Percentiles rank a stretch among this genome's conserved stretches.
Evolutionary conservation across 768 basidiomycete species (phyloP).

Genomic region (Naganishia vishniacii): DNA sequence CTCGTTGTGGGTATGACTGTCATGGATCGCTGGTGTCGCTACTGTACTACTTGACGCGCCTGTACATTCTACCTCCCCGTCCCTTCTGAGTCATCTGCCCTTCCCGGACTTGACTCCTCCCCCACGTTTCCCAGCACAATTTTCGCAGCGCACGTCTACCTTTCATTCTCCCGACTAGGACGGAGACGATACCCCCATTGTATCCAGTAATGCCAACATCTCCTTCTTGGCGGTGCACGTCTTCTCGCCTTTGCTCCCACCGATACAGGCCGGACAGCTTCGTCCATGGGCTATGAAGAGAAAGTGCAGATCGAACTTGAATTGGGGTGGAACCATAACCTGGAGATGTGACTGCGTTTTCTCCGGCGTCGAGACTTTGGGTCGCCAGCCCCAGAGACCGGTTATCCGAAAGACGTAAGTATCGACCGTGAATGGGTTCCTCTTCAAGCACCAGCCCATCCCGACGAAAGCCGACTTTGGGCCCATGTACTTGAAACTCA

Average conservation of each 20-base stretch:
- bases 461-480: slow-evolving; percentile 26
- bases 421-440: slow-evolving; percentile 28
- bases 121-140: too few relatives aligned
- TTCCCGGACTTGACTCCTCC: too few relatives aligned
- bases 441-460: slow-evolving; percentile 25
- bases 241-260: slow-evolving; percentile 4
- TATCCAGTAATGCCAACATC: too few relatives aligned
- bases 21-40: too few relatives aligned
- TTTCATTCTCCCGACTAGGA: too few relatives aligned
- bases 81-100: too few relatives aligned
- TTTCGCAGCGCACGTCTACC: too few relatives aligned
- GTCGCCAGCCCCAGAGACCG: slow-evolving; percentile 26
- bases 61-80: too few relatives aligned
- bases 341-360: slow-evolving; percentile 26
- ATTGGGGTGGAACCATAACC: slow-evolving; percentile 18
- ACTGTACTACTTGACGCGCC: too few relatives aligned
- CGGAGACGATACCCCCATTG: too few relatives aligned
- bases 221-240: too few relatives aligned
- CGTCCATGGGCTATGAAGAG: slow-evolving; percentile 25
- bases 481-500: slow-evolving; percentile 25
- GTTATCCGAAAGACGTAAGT: slow-evolving; percentile 26
- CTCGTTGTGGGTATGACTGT: too few relatives aligned
- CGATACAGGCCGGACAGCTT: slow-evolving; percentile 24
- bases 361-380: slow-evolving; percentile 16
- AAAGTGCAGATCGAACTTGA: slow-evolving; percentile 26